phyloP scores from a whole-genome alignment of 352 stramenopile species.

The Phytophthora fragariae region DNA sequence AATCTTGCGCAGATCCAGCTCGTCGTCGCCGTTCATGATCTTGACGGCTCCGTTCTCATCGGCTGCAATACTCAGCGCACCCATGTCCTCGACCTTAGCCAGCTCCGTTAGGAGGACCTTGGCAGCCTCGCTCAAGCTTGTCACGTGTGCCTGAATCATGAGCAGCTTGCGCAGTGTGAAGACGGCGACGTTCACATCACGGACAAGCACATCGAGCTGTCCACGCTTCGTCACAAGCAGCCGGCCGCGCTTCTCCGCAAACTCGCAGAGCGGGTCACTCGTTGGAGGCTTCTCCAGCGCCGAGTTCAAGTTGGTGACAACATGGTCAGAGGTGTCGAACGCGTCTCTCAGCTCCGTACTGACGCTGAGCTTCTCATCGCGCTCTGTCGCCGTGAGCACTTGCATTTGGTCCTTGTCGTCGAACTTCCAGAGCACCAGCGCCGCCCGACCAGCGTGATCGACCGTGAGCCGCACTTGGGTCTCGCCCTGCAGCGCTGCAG shows the following conservation, averaged over 20 bases:
- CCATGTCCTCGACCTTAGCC: constrained; percentile 52
- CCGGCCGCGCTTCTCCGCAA: constrained; percentile 45
- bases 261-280: constrained; percentile 39
- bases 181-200: constrained; percentile 31
- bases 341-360: constrained; percentile 25
- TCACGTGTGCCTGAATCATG: constrained; percentile 45
- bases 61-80: constrained; percentile 39
- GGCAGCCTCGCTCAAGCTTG: constrained; percentile 40
- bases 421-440: constrained; percentile 53
- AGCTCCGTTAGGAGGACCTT: constrained; percentile 58
- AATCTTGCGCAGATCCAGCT: constrained; percentile 56
- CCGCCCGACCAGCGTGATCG: constrained; percentile 28
- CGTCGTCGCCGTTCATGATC: constrained; percentile 54
- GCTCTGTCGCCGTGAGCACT: constrained; percentile 34
- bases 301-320: constrained; percentile 42
- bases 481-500: constrained; percentile 57
- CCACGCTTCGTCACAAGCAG: constrained; percentile 35
- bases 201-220: constrained; percentile 31
- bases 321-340: constrained; percentile 21
- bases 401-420: constrained; percentile 56
- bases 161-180: constrained; percentile 53
- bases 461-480: constrained; percentile 49
- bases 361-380: constrained; percentile 23
- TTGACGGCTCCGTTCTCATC: constrained; percentile 53
- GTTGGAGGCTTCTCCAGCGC: constrained; percentile 43